A percentile compares a stretch with the other conserved stretches of the same genome.
Conservation (phyloP, 371 early-diverging fungal genomes). For the Caulochytrium protostelioides region DNA sequence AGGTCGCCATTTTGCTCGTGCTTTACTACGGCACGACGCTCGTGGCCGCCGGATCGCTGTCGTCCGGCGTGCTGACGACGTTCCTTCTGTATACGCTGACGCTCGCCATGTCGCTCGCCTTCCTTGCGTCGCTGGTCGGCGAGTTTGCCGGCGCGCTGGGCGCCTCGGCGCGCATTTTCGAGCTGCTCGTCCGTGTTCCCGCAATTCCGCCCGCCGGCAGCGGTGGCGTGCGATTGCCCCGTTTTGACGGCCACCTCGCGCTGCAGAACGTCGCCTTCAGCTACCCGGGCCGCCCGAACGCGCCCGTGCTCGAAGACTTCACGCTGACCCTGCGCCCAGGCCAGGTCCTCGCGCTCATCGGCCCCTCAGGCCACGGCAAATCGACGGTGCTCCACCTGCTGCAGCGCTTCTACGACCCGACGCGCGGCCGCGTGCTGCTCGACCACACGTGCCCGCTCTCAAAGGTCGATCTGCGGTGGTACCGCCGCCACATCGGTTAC, state of each 20-base stretch:
- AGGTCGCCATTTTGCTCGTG: constrained; percentile 15
- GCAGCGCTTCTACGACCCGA: constrained; percentile 46
- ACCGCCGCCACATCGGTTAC: constrained; percentile 38
- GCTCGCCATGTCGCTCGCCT: too few relatives aligned
- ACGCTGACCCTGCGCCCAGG: constrained; percentile 35
- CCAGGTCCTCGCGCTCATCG: constrained; percentile 50
- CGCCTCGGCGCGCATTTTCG: too few relatives aligned
- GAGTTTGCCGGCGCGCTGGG: too few relatives aligned
- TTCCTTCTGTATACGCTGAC: too few relatives aligned
- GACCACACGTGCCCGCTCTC: too few relatives aligned
- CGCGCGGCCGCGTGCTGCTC: constrained; percentile 25
- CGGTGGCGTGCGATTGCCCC: too few relatives aligned
- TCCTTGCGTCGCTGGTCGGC: too few relatives aligned
- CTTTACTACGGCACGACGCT: constrained; percentile 40
- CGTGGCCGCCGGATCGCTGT: constrained; percentile 18
- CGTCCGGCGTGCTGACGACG: constrained; percentile 36
- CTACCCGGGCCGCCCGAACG: constrained; percentile 53
- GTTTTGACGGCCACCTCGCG: constrained; percentile 3
- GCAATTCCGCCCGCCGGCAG: too few relatives aligned
- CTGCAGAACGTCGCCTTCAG: constrained; percentile 32
- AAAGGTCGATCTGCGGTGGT: constrained; percentile 31
- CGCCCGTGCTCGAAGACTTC: constrained; percentile 37
- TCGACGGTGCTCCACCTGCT: constrained; percentile 43
- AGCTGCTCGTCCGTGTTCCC: too few relatives aligned
- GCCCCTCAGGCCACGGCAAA: constrained; percentile 51